These are phyloP conservation scores for Syzygium aqueum DNA, from an alignment of 345 rosid genomes.

Conservation along the genomic window DNA sequence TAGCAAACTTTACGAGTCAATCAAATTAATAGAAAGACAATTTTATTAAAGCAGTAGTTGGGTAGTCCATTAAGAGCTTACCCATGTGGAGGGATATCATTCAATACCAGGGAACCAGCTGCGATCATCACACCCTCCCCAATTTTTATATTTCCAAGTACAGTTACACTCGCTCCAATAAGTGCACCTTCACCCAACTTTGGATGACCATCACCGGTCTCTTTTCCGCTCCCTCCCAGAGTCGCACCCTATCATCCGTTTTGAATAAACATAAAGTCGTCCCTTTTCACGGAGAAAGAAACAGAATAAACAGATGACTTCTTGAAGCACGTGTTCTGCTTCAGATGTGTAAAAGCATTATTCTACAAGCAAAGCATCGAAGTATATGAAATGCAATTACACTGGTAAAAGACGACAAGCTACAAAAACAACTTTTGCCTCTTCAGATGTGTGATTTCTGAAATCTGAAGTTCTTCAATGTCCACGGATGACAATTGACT, in stretches of 20 bases:
- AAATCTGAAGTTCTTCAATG: not conserved
- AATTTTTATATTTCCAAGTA: slow-evolving; percentile 73
- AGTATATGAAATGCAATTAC: not conserved
- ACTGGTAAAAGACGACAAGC: not conserved
- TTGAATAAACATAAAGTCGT: not conserved
- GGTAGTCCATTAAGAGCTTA: not conserved
- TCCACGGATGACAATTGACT: not conserved
- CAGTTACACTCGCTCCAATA: slow-evolving; percentile 64
- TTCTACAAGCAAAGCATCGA: not conserved
- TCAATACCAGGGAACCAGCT: slow-evolving; percentile 76
- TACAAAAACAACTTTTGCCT: not conserved
- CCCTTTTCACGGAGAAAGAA: not conserved
- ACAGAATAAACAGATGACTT: not conserved
- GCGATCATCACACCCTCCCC: slow-evolving; percentile 91
- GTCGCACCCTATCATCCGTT: slow-evolving; percentile 59
- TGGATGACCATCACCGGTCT: slow-evolving; percentile 76
- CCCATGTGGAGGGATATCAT: slow-evolving; percentile 66
- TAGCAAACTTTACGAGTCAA: not conserved
- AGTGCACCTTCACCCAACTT: slow-evolving; percentile 82
- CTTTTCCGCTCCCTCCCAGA: slow-evolving; percentile 85
- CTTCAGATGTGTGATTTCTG: not conserved
- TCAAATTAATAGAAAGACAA: not conserved
- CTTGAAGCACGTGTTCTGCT: not conserved
- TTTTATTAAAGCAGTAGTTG: not conserved
- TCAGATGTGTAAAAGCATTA: not conserved